phyloP scores from a whole-genome alignment of 2,329 filamentous ascomycete species.

The Arthroderma sp. region DNA sequence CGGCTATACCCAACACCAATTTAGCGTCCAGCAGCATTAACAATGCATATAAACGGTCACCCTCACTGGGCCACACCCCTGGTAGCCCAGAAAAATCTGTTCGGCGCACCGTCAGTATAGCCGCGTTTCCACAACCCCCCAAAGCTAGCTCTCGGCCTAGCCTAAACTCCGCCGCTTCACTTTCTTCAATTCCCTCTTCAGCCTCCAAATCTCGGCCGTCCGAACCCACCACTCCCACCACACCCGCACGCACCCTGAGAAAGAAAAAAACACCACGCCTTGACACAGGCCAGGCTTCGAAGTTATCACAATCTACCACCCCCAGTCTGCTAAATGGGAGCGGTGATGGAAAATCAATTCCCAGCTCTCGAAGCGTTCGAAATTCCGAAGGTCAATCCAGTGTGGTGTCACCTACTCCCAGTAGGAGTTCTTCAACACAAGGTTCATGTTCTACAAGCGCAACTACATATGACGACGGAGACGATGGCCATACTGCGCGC shows the following conservation, averaged over 20 bases:
- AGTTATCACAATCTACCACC: conserved; percentile 34
- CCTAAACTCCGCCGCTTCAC: conserved; percentile 16
- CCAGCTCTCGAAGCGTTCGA: conserved; percentile 46
- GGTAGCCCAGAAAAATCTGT: conserved; percentile 52
- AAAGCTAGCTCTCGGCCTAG: conserved; percentile 50
- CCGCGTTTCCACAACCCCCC: conserved; percentile 83
- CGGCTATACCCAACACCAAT: conserved; percentile 35
- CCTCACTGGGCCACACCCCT: conserved; percentile 42
- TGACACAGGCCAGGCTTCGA: conserved; percentile 32
- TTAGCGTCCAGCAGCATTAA: conserved; percentile 37
- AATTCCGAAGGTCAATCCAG: conserved; percentile 65
- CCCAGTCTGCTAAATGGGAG: conserved; percentile 69
- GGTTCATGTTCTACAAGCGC: conserved; percentile 84
- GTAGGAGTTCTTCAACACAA: conserved; percentile 80
- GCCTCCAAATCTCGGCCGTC: conserved; percentile 16
- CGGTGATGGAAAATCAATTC: conserved; percentile 62
- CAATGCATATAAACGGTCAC: conserved; percentile 40
- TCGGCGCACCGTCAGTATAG: conserved; percentile 83
- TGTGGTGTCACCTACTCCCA: conserved; percentile 71
- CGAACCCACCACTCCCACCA: conserved; percentile 34
- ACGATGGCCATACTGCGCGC: conserved; percentile 33
- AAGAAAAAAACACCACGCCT: conserved; percentile 46
- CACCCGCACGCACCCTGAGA: conserved; percentile 18
- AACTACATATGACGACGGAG: conserved; percentile 72
- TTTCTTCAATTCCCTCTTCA: conserved; percentile 5